Percentiles rank a stretch among this genome's conserved stretches.
Conservation (phyloP, 78 protist species). For the Reticulomyxa filosa region DNA sequence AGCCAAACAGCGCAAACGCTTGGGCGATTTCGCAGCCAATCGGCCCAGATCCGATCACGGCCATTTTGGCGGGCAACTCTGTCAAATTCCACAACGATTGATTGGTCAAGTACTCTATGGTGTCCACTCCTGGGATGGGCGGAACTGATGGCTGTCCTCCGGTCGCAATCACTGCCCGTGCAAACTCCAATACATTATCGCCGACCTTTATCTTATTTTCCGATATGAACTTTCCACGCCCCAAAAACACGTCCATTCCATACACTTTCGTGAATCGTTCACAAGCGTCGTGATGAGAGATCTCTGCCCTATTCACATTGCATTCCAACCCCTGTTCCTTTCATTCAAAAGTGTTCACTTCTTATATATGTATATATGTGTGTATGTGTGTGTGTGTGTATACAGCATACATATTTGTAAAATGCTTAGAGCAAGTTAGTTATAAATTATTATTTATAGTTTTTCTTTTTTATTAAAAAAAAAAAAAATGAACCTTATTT, state of each 20-base stretch:
- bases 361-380: no score
- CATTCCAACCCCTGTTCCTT: no score
- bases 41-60: slow-evolving; percentile 37
- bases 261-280: slow-evolving; percentile 12
- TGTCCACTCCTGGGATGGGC: slow-evolving; percentile 10
- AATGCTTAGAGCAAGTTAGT: no score
- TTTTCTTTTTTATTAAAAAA: no score
- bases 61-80: slow-evolving; percentile 26
- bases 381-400: no score
- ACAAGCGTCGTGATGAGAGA: slow-evolving; percentile 17
- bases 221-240: slow-evolving; percentile 11
- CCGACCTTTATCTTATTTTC: slow-evolving; percentile 10
- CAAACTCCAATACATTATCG: slow-evolving; percentile 18
- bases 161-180: slow-evolving; percentile 24
- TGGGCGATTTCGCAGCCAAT: slow-evolving; percentile 50
- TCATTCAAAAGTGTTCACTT: no score
- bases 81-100: slow-evolving; percentile 22
- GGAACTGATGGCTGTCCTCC: slow-evolving; percentile 31
- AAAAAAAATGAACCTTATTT: no score
- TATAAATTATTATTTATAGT: no score
- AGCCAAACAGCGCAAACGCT: slow-evolving; percentile 24
- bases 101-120: slow-evolving; percentile 16
- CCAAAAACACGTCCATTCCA: slow-evolving; percentile 29
- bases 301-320: slow-evolving; percentile 22
- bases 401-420: no score